Evolutionary conservation across 371 early-diverging fungal genomes (phyloP).

Genomic region (Actinomortierella ambigua): DNA sequence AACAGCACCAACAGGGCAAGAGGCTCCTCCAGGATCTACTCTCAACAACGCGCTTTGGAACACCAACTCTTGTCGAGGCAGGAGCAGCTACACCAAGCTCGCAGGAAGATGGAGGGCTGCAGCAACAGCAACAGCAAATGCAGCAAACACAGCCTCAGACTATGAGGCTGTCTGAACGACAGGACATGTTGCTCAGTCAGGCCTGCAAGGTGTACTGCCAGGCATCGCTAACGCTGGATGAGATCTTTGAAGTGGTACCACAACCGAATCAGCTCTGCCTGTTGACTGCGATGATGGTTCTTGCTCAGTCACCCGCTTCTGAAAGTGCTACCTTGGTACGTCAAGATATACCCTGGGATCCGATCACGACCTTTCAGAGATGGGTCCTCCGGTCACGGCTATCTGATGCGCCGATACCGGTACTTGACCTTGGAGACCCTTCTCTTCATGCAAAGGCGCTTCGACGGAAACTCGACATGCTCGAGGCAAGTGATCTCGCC

Average conservation of each 20-base stretch:
- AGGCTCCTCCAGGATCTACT: conserved; percentile 28
- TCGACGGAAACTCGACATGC: no score
- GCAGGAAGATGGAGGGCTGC: conserved; percentile 10
- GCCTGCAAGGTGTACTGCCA: conserved; percentile 26
- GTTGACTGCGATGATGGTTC: conserved; percentile 30
- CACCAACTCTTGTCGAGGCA: conserved; percentile 18
- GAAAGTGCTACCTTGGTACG: conserved; percentile 4
- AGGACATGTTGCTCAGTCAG: conserved; percentile 42
- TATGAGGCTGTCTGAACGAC: conserved; percentile 37
- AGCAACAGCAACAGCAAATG: conserved; percentile 4
- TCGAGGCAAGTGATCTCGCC: no score
- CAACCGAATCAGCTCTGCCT: conserved; percentile 37
- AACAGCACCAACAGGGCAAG: conserved; percentile 19
- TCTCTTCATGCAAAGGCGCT: conserved; percentile 19
- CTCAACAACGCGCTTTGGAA: conserved; percentile 33
- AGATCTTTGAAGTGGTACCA: conserved; percentile 34
- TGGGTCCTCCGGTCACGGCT: conserved; percentile 39
- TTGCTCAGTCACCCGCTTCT: conserved; percentile 19
- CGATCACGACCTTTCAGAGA: conserved; percentile 36
- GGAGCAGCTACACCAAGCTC: conserved; percentile 9
- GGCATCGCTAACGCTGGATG: conserved; percentile 28
- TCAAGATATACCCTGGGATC: conserved; percentile 30
- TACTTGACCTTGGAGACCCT: conserved; percentile 33
- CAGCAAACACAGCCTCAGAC: conserved; percentile 16
- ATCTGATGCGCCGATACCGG: conserved; percentile 18